phyloP scores from a whole-genome alignment of 768 basidiomycete species.

The Coprinellus micaceus region DNA sequence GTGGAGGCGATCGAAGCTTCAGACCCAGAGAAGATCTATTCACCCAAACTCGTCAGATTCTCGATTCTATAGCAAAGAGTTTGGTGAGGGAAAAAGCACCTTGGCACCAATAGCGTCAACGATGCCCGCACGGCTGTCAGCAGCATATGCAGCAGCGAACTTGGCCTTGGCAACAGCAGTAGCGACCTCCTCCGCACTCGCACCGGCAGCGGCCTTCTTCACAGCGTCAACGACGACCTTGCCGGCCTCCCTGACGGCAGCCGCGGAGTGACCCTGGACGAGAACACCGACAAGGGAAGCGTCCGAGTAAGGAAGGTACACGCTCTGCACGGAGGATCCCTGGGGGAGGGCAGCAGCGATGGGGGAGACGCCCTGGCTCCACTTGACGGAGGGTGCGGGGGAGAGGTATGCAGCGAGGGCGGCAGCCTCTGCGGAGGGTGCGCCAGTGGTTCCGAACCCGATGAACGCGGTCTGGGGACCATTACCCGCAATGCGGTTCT shows the following conservation, averaged over 20 bases:
- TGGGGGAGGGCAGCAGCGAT: constrained; percentile 57
- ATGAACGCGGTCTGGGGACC: constrained; percentile 80
- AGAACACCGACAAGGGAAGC: constrained; percentile 83
- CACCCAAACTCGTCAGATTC: background rate
- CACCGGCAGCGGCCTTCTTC: constrained; percentile 55
- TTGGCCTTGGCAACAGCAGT: constrained; percentile 85
- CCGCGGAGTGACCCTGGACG: constrained; percentile 63
- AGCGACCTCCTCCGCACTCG: constrained; percentile 70
- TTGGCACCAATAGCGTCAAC: constrained; percentile 58
- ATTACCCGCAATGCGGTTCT: constrained; percentile 66
- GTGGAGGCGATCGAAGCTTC: constrained; percentile 56
- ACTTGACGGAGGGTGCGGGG: constrained; percentile 79
- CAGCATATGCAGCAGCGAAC: constrained; percentile 67
- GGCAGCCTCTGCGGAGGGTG: constrained; percentile 66
- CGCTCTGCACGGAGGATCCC: constrained; percentile 62
- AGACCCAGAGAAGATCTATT: constrained; percentile 56
- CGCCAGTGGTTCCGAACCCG: constrained; percentile 75
- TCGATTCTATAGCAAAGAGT: too few species aligned
- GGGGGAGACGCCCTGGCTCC: constrained; percentile 72
- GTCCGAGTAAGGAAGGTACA: constrained; percentile 89
- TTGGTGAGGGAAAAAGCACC: constrained; percentile 49
- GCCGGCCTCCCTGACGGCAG: constrained; percentile 63
- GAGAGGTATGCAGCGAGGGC: constrained; percentile 80
- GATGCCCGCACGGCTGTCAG: constrained; percentile 70
- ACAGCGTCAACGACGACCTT: constrained; percentile 67